Base-by-base conservation (phyloP, 2,329 filamentous ascomycete genomes). In the Pleoardoris graminearum region DNA sequence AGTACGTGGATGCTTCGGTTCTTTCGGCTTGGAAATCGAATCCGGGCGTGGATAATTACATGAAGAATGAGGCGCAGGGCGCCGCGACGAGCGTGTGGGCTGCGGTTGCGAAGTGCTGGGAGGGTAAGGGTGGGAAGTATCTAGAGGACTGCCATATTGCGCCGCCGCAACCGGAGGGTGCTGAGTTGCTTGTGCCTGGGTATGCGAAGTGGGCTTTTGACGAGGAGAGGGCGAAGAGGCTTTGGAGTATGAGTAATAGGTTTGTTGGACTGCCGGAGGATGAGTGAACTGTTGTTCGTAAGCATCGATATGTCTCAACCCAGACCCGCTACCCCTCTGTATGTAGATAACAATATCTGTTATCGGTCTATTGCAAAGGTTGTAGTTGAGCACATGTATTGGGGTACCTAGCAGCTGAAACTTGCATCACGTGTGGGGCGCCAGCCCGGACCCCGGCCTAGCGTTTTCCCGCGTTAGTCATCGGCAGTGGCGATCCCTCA, bases 11-110 rank as follows among this genome's bases (percentile, higher is more conserved):
- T 19, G 47, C 19, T 14, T 50, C n/a, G n/a, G n/a, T n/a, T n/a
- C n/a, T n/a, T n/a, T n/a, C n/a, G n/a, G n/a, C n/a, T n/a, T 38
- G 32, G 29, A 32, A 29, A 30, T 23, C 25, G 16, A 37, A 39
- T 14, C 33, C 38, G 4, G 30, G 4, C 5, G 25, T 50, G 10
- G 16, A 38, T 8, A 19, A 7, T 6, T 41, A 49, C 27, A 32
- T 45, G 41, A 75, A 72, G 50, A 68, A 54, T 10, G 27, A 52
- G 2, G 68, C 60, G 17, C 72, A 76, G 44, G 75, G 72, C 3
- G 71, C 72, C n/a, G 72, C 74, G 4, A 76, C 73, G 4, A 69
- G 57, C 1, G 59, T 76, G 2, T 67, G 55, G 48, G 71, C 66
- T 10, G 71, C 73, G 3, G 56, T 73, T 6, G 62, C 55, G 1